phyloP scores from a whole-genome alignment of 75 land plant species.

The Sequoiadendron giganteum region DNA sequence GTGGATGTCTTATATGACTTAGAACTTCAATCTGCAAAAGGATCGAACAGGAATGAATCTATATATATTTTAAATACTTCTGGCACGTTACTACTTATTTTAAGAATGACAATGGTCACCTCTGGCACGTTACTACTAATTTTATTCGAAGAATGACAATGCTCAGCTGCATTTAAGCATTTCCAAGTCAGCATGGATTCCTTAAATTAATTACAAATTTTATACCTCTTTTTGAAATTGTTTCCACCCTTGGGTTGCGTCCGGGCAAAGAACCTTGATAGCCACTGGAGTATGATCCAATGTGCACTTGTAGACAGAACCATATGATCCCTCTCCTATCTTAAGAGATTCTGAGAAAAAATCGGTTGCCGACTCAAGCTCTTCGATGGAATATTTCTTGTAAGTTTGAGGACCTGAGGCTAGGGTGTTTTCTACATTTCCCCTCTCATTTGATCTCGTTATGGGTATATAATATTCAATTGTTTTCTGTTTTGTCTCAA shows the following conservation, averaged over 20 bases:
- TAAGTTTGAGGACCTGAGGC: slow-evolving; percentile 34
- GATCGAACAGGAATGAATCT: not conserved
- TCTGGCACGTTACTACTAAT: not conserved
- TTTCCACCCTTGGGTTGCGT: slow-evolving; percentile 43
- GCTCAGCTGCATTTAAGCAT: not conserved
- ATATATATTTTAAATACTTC: too few relatives aligned
- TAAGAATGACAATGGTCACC: too few relatives aligned
- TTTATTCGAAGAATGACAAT: not conserved
- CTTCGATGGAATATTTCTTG: slow-evolving; percentile 44
- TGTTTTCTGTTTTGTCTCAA: slow-evolving; percentile 34
- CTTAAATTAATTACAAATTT: not conserved
- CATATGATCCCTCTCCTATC: slow-evolving; percentile 85
- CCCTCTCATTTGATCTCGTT: slow-evolving; percentile 33
- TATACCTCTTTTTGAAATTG: slow-evolving; percentile 78
- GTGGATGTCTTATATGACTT: slow-evolving; percentile 58
- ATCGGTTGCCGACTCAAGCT: slow-evolving; percentile 67
- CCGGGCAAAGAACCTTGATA: slow-evolving; percentile 65
- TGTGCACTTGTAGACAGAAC: slow-evolving; percentile 75
- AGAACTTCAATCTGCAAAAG: slow-evolving; percentile 63
- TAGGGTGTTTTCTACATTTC: slow-evolving; percentile 28
- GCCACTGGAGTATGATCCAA: slow-evolving; percentile 68
- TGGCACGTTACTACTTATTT: too few relatives aligned
- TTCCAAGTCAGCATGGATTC: not conserved
- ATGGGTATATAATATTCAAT: slow-evolving; percentile 34
- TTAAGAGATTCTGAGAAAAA: slow-evolving; percentile 51